phyloP scores from a whole-genome alignment of 805 yeast species.

The Sugiyamaella boreocaroliniensis region DNA sequence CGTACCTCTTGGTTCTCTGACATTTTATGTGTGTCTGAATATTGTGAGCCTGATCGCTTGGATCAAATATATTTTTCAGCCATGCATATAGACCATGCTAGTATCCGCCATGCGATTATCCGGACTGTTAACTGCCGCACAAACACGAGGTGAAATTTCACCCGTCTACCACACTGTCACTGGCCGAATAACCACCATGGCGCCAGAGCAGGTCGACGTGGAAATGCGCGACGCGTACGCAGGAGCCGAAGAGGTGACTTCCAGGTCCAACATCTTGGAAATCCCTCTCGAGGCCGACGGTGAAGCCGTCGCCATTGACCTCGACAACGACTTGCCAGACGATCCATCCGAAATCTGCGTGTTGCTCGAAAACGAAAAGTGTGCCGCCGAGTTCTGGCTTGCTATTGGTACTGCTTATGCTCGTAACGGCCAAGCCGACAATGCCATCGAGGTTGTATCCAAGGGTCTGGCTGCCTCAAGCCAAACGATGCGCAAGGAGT shows the following conservation, averaged over 20 bases:
- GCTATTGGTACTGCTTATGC: constrained; percentile 77
- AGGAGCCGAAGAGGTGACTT: neutral
- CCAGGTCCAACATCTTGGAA: constrained; percentile 37
- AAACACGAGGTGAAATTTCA: neutral
- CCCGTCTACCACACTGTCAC: neutral
- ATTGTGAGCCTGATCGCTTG: neutral
- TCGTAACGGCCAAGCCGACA: constrained; percentile 48
- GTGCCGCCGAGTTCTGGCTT: constrained; percentile 75
- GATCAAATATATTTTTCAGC: neutral
- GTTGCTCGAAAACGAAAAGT: constrained; percentile 72
- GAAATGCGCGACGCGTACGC: constrained; percentile 4
- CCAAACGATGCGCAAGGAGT: constrained; percentile 16
- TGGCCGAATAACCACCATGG: neutral
- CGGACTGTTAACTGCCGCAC: neutral
- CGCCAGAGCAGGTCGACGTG: constrained; percentile 8
- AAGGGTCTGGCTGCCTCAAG: constrained; percentile 44
- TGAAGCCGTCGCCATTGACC: constrained; percentile 81
- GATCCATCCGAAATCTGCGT: constrained; percentile 79
- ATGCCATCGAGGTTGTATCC: constrained; percentile 56
- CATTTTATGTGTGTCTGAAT: neutral
- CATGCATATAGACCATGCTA: neutral
- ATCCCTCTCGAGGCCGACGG: constrained; percentile 69
- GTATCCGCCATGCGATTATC: neutral
- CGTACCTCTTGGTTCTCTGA: neutral
- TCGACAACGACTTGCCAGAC: constrained; percentile 76